Base-by-base conservation (phyloP, 2,329 filamentous ascomycete species). In the Coniochaeta prunicola region DNA sequence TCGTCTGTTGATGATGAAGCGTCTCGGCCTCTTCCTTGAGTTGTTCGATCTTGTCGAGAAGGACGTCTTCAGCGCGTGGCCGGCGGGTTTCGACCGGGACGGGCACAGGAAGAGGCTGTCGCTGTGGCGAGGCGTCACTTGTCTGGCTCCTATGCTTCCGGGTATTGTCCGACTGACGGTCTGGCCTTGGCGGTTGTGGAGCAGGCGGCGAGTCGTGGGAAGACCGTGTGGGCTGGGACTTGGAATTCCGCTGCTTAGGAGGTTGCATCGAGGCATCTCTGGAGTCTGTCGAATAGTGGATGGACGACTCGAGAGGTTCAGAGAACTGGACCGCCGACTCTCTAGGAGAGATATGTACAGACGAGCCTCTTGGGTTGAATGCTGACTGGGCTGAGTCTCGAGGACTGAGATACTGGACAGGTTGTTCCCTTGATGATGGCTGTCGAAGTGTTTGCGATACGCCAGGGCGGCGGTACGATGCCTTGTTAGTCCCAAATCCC, bases 1-100 rank as follows among this genome's bases (percentile, higher is more conserved):
- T 68, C 54, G 61, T 65, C 42, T 70, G 70, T 48, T 62, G 66
- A 38, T 67, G 63, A 30, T 67, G 68, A 26, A 74, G 66, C 28
- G 60, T 65, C 26, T 70, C 64, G 9, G 68, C 66, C 61, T 74
- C 71, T 48, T 62, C 65, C 64, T 75, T 70, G 24, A 75, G 66
- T 59, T 70, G 69, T 58, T 73, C 70, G 34, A 75, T 68, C 65
- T 70, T 71, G 57, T 69, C 63, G 28, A 69, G 58, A 57, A 75
- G 65, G 40, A 66, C 67, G 21, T 69, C 66, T 48, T 71, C 67
- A 26, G 53, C 53, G 17, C 53, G 28, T 3, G 53, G 30, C 2
- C 53, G 53, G 28, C 31, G 53, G 9, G 21, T 26, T 50, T 50
- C 45, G n/a, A 17, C 5, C 17, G 40, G n/a, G 8, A 30, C 15